Conservation (phyloP, 2,329 filamentous ascomycete species). For the Aaosphaeria arxii region DNA sequence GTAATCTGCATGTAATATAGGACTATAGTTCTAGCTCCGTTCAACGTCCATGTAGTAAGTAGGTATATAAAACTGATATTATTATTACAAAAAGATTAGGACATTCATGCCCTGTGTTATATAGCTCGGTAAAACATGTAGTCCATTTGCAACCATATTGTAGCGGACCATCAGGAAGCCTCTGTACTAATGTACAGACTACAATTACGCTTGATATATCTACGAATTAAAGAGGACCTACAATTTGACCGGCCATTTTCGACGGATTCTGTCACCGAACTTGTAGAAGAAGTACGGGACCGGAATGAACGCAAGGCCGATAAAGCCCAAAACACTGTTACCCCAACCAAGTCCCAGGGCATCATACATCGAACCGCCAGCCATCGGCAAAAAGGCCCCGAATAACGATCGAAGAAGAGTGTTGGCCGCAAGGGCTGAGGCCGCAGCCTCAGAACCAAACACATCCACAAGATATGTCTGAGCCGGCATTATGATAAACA, state of each 20-base stretch:
- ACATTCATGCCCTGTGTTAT: too few relatives aligned
- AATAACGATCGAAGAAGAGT: constrained; percentile 14
- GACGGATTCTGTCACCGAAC: constrained; percentile 50
- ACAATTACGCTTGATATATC: too few relatives aligned
- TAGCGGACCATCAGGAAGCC: too few relatives aligned
- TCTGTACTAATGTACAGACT: too few relatives aligned
- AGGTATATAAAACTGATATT: too few relatives aligned
- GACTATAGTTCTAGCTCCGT: too few relatives aligned
- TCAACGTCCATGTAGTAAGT: too few relatives aligned
- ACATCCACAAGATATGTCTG: constrained; percentile 34
- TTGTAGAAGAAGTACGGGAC: constrained; percentile 70
- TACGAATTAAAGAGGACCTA: neutral
- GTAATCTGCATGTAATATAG: too few relatives aligned
- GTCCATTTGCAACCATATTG: too few relatives aligned
- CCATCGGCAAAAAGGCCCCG: constrained; percentile 19
- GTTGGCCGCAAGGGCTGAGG: constrained; percentile 34
- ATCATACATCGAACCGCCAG: constrained; percentile 14
- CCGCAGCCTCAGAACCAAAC: constrained; percentile 25
- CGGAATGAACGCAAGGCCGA: constrained; percentile 64
- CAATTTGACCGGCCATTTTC: constrained; percentile 23
- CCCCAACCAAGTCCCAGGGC: constrained; percentile 23
- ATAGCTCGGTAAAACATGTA: too few relatives aligned
- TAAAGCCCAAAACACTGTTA: constrained; percentile 60
- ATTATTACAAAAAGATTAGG: too few relatives aligned
- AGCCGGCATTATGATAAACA: constrained; percentile 16